These are phyloP conservation scores for Paraleonurus japonicus DNA, from an alignment of 257 asterid species.

Conservation along the genomic window DNA sequence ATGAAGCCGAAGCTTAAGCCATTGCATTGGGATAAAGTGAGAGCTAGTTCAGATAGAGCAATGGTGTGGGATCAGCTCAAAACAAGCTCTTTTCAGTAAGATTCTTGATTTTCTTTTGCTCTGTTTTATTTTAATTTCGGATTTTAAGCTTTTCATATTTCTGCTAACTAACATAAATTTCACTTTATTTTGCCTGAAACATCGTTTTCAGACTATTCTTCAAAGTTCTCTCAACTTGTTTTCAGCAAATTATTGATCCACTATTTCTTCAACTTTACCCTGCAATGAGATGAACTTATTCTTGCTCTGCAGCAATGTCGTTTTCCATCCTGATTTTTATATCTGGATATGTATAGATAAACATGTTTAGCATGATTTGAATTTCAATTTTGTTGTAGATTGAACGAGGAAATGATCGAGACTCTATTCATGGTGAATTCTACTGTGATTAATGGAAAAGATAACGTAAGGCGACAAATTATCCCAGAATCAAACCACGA, in stretches of 20 bases:
- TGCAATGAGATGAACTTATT: neutral
- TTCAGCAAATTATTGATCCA: neutral
- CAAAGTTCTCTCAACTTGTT: neutral
- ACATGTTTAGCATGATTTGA: neutral
- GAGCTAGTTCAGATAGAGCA: constrained; percentile 65
- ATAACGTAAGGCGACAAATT: constrained; percentile 34
- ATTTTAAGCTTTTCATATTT: neutral
- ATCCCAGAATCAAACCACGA: constrained; percentile 41
- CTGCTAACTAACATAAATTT: neutral
- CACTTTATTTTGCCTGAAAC: neutral
- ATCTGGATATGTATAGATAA: neutral
- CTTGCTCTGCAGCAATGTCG: neutral
- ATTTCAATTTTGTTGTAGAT: constrained; percentile 40
- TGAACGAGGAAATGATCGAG: constrained; percentile 86
- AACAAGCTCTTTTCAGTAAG: constrained; percentile 76
- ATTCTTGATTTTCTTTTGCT: constrained; percentile 13
- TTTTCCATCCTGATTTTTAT: neutral
- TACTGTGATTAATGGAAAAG: constrained; percentile 36
- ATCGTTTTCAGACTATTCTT: neutral
- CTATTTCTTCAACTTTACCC: neutral
- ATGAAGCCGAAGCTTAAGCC: constrained; percentile 71
- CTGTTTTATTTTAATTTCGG: neutral
- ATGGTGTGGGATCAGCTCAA: constrained; percentile 88
- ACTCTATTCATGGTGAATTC: constrained; percentile 54
- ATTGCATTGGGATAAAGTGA: constrained; percentile 90